These are phyloP conservation scores for Tuber microsphaerosporum DNA, from an alignment of 495 filamentous ascomycete genomes.

Conservation along the genomic window DNA sequence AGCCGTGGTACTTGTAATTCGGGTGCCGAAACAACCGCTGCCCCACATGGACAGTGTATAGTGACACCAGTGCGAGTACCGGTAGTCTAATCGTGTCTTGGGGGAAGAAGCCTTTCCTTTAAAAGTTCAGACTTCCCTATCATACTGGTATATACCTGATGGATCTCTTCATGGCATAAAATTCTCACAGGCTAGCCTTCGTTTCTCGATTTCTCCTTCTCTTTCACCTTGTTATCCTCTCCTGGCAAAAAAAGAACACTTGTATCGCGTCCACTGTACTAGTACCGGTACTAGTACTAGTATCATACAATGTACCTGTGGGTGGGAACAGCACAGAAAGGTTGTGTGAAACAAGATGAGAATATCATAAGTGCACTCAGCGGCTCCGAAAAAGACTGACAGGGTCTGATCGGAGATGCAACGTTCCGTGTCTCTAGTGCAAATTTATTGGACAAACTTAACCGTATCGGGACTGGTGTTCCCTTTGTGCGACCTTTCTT, in stretches of 20 bases:
- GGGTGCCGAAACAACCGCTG: slow-evolving; percentile 32
- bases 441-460: too few relatives aligned
- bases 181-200: not conserved
- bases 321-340: not conserved
- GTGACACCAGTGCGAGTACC: not conserved
- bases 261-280: not conserved
- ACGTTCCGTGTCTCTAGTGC: not conserved
- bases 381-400: not conserved
- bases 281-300: too few relatives aligned
- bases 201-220: not conserved
- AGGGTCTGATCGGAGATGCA: not conserved
- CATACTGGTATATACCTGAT: not conserved
- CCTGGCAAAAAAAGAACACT: not conserved
- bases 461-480: not conserved
- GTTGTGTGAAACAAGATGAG: not conserved
- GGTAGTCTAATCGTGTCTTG: not conserved
- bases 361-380: not conserved
- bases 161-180: not conserved
- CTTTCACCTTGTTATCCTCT: not conserved
- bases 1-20: slow-evolving; percentile 12
- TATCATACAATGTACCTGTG: not conserved
- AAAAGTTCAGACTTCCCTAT: not conserved
- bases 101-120: not conserved
- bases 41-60: not conserved
- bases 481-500: not conserved